Conservation (phyloP, 1,139 yeast genomes). For the Saccharomyces hybrid region DNA sequence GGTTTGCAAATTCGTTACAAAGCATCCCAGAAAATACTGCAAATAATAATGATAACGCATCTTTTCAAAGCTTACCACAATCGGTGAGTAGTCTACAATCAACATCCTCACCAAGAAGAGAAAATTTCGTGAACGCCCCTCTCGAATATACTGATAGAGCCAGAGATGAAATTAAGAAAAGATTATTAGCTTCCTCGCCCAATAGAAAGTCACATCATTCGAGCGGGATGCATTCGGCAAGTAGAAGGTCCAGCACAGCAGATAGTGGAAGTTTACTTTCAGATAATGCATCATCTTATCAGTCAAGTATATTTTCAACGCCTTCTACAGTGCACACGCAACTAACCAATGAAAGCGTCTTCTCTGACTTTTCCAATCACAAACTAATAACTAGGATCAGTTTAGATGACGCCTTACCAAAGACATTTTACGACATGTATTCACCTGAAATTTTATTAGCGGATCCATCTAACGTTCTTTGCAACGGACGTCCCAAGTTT, state of each 20-base stretch:
- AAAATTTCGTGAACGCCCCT: conserved; percentile 33
- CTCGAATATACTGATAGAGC: conserved; percentile 37
- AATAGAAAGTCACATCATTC: neutral
- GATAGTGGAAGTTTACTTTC: conserved; percentile 17
- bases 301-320: conserved; percentile 26
- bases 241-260: conserved; percentile 4
- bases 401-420: conserved; percentile 42
- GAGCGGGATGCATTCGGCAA: neutral
- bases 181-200: conserved; percentile 19
- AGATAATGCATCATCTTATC: conserved; percentile 21
- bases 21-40: neutral
- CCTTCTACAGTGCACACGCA: conserved; percentile 19
- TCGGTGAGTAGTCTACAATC: neutral
- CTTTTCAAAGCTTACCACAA: neutral
- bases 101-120: neutral
- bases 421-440: conserved; percentile 46
- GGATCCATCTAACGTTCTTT: conserved; percentile 33
- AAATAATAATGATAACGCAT: neutral
- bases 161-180: conserved; percentile 34
- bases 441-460: conserved; percentile 41
- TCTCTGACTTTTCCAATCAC: conserved; percentile 6
- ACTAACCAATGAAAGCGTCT: conserved; percentile 2
- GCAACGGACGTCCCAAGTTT: conserved; percentile 52
- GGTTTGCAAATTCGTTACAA: neutral
- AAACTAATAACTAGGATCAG: conserved; percentile 21